These are phyloP conservation scores for Aegilops bicornis DNA, from an alignment of 176 grass and related monocot species.

Conservation along the genomic window DNA sequence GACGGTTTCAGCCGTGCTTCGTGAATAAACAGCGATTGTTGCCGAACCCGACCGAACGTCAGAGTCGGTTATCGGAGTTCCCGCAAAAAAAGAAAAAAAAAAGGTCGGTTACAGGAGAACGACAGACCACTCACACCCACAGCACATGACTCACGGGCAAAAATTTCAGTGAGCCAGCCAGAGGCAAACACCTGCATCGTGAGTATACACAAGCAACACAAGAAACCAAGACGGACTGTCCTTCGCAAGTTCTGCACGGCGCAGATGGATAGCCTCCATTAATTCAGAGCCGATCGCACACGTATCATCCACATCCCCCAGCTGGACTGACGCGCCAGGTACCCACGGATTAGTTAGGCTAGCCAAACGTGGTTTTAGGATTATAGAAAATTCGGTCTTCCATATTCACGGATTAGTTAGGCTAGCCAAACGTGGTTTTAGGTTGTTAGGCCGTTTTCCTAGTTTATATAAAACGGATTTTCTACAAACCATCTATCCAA, in stretches of 20 bases:
- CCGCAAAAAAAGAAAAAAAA: no score
- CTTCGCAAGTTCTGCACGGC: not conserved
- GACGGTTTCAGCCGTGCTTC: not conserved
- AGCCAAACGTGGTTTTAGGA: no score
- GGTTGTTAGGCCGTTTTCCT: no score
- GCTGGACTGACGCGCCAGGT: slow-evolving; percentile 22
- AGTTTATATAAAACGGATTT: no score
- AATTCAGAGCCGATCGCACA: not conserved
- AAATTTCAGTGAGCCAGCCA: not conserved
- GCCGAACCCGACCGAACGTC: not conserved
- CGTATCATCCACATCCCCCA: not conserved
- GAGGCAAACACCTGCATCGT: not conserved
- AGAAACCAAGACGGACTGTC: not conserved
- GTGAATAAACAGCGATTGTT: not conserved
- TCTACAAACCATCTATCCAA: no score
- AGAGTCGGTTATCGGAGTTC: no score
- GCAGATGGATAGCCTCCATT: not conserved
- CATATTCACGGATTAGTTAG: no score
- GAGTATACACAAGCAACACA: not conserved
- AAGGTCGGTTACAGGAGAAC: not conserved
- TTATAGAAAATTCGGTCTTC: no score
- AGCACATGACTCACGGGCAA: not conserved
- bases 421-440: no score
- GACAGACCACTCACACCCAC: not conserved
- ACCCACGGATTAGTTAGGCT: no score